Conservation (phyloP, 352 stramenopile genomes). For the Pythium folliculosum region DNA sequence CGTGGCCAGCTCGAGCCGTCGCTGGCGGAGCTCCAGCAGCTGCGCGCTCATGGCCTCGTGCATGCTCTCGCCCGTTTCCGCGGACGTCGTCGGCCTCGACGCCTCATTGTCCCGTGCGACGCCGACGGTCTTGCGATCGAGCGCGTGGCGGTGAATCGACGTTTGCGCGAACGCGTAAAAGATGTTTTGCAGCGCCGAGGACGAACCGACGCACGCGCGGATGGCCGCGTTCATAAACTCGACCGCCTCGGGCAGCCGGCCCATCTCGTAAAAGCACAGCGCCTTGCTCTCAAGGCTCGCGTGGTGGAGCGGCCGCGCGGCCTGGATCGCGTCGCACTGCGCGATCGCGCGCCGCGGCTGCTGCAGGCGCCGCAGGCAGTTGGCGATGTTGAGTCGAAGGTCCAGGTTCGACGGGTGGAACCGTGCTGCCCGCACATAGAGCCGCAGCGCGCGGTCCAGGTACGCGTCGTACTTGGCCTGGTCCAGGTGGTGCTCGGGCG, state of each 20-base stretch:
- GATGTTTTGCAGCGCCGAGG: constrained; percentile 54
- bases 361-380: constrained; percentile 56
- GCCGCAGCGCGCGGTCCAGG: constrained; percentile 56
- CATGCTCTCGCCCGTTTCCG: constrained; percentile 17
- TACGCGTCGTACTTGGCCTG: constrained; percentile 41
- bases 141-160: constrained; percentile 52
- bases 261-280: constrained; percentile 54
- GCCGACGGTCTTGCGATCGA: constrained; percentile 54
- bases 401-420: constrained; percentile 65
- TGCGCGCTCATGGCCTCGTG: constrained; percentile 26
- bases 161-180: constrained; percentile 64
- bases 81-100: neutral
- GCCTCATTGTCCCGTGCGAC: neutral
- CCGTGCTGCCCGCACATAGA: constrained; percentile 63
- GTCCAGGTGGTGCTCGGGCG: constrained; percentile 29
- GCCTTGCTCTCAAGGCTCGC: constrained; percentile 59
- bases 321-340: constrained; percentile 55
- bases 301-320: constrained; percentile 50
- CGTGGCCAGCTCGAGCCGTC: no score
- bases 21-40: constrained; percentile 24
- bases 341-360: constrained; percentile 44
- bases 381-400: constrained; percentile 67
- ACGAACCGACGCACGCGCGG: constrained; percentile 57
- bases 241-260: constrained; percentile 45
- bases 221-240: constrained; percentile 61